A percentile compares a stretch with the other conserved stretches of the same genome.
phyloP scores from a whole-genome alignment of 1,284 basidiomycete genomes.

The Porodaedalea pini region DNA sequence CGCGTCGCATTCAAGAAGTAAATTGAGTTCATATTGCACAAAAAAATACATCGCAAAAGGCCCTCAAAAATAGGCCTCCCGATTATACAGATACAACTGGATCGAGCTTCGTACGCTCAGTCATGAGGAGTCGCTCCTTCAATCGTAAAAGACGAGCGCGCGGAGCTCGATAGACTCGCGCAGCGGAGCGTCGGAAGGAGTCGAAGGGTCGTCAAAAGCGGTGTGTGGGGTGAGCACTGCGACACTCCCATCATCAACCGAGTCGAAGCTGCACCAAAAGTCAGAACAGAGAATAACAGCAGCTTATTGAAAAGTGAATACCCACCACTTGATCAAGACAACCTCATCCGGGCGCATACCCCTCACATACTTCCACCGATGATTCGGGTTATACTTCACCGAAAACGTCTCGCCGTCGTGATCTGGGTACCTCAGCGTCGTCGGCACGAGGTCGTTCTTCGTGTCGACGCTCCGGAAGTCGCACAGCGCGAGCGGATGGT shows the following conservation, averaged over 20 bases:
- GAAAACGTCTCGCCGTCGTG: constrained; percentile 55
- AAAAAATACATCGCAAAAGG: no score
- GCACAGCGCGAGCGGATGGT: constrained; percentile 36
- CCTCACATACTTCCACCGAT: constrained; percentile 62
- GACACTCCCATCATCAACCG: constrained; percentile 35
- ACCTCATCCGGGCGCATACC: constrained; percentile 62
- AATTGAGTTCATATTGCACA: no score
- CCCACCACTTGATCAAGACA: constrained; percentile 67
- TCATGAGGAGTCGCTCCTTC: background rate
- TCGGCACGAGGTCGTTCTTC: constrained; percentile 45
- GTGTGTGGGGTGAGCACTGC: constrained; percentile 44
- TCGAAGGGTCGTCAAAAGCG: constrained; percentile 37
- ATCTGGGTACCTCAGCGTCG: constrained; percentile 50
- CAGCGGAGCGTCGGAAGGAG: constrained; percentile 31
- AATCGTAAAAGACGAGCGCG: constrained; percentile 37
- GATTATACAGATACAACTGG: no score
- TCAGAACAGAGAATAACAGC: background rate
- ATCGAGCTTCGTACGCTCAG: no score
- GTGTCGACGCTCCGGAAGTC: constrained; percentile 55
- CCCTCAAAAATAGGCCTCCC: no score
- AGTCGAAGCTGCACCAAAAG: constrained; percentile 31
- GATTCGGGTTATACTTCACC: constrained; percentile 49
- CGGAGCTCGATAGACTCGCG: constrained; percentile 40
- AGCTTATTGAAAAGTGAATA: background rate
- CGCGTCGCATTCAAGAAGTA: no score